These are phyloP conservation scores for Fragaria nilgerrensis DNA, from an alignment of 306 rosid species.

Conservation along the genomic window DNA sequence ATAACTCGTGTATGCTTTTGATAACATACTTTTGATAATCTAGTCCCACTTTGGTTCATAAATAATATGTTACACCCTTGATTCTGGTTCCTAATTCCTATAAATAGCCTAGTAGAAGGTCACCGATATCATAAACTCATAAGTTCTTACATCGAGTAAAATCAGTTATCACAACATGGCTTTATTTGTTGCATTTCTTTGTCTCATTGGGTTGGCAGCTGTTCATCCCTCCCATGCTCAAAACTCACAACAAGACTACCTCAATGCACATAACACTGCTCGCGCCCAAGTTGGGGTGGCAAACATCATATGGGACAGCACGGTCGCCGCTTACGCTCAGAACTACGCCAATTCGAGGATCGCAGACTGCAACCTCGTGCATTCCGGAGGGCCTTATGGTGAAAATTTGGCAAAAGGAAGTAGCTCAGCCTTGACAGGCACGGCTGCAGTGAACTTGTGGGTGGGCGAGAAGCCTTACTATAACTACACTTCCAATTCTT, in stretches of 20 bases:
- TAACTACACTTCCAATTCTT: conserved; percentile 25
- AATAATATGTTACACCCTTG: not conserved
- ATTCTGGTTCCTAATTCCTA: not conserved
- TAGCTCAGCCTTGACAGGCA: conserved; percentile 8
- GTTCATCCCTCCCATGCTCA: not conserved
- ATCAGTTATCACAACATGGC: not conserved
- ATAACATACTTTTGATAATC: not conserved
- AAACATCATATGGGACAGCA: not conserved
- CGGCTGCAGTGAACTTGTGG: conserved; percentile 34
- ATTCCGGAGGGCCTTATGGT: conserved; percentile 17
- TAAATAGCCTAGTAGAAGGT: not conserved
- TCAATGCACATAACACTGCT: not conserved
- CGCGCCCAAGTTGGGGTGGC: not conserved
- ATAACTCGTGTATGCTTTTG: not conserved
- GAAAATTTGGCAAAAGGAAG: conserved; percentile 16
- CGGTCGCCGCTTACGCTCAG: not conserved
- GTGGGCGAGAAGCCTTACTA: conserved; percentile 37
- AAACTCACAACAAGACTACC: conserved; percentile 1
- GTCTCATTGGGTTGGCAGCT: not conserved
- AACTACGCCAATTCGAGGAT: not conserved
- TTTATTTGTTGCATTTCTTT: not conserved
- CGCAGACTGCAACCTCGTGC: not conserved
- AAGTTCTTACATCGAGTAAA: not conserved
- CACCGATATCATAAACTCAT: not conserved
- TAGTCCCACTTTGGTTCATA: not conserved